Conservation (phyloP, 2,329 filamentous ascomycete genomes). For the Fusarium zealandicum region DNA sequence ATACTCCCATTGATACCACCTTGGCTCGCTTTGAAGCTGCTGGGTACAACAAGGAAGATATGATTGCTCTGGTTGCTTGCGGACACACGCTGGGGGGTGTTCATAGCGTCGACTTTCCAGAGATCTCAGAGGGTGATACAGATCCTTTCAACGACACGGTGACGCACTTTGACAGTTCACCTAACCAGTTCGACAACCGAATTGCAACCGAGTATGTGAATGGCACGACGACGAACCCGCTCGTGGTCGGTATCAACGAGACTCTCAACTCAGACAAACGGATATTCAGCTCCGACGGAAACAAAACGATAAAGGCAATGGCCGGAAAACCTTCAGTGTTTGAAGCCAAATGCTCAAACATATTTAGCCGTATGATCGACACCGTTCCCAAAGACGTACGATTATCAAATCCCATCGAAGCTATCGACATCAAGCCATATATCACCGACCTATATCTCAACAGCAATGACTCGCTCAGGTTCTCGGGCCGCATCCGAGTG, state of each 20-base stretch:
- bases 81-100: slow-evolving; percentile 52
- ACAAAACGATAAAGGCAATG: slow-evolving; percentile 53
- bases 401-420: slow-evolving; percentile 41
- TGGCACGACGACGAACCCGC: slow-evolving; percentile 51
- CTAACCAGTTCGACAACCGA: slow-evolving; percentile 52
- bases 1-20: slow-evolving; percentile 39
- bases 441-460: slow-evolving; percentile 40
- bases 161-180: slow-evolving; percentile 47
- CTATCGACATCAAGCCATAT: slow-evolving; percentile 46
- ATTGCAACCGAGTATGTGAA: slow-evolving; percentile 54
- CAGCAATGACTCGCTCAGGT: slow-evolving; percentile 33
- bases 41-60: slow-evolving; percentile 45
- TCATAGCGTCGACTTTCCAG: slow-evolving; percentile 52
- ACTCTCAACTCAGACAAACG: slow-evolving; percentile 51
- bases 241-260: slow-evolving; percentile 50
- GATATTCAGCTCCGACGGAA: slow-evolving; percentile 54
- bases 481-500: slow-evolving; percentile 41
- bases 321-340: slow-evolving; percentile 47
- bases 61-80: slow-evolving; percentile 48
- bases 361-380: slow-evolving; percentile 48
- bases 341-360: slow-evolving; percentile 41
- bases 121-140: slow-evolving; percentile 42
- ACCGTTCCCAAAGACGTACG: slow-evolving; percentile 43
- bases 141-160: slow-evolving; percentile 39
- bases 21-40: slow-evolving; percentile 41